These are phyloP conservation scores for Pulveroboletus sp. DNA, from an alignment of 768 basidiomycete genomes.

Conservation along the genomic window DNA sequence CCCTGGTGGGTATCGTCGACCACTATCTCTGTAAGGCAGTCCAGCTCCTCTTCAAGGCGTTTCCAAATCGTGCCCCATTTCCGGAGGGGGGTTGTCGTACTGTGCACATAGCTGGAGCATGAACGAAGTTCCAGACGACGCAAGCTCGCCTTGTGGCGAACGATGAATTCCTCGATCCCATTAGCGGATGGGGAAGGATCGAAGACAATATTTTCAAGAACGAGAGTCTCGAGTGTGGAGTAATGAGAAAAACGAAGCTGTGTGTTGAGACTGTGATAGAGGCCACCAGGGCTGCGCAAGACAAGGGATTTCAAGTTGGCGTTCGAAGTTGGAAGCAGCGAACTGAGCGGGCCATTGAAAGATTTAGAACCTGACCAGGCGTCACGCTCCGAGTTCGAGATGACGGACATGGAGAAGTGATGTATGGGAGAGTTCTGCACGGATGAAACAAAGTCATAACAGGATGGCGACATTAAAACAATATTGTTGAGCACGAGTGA, in stretches of 20 bases:
- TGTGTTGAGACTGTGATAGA: slow-evolving; percentile 25
- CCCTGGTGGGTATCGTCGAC: slow-evolving; percentile 12
- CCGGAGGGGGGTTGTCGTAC: slow-evolving; percentile 12
- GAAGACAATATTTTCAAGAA: slow-evolving; percentile 29
- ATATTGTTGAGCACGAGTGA: slow-evolving; percentile 26
- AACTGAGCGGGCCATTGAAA: slow-evolving; percentile 22
- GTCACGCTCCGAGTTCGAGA: slow-evolving; percentile 29
- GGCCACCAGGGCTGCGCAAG: slow-evolving; percentile 26
- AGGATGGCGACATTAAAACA: slow-evolving; percentile 19
- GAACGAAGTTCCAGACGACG: slow-evolving; percentile 22
- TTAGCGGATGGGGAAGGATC: slow-evolving; percentile 17
- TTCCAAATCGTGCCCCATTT: slow-evolving; percentile 28
- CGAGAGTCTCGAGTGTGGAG: slow-evolving; percentile 24
- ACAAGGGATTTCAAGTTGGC: slow-evolving; percentile 18
- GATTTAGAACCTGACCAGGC: slow-evolving; percentile 30
- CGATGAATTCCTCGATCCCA: slow-evolving; percentile 29
- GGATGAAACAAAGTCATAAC: slow-evolving; percentile 27
- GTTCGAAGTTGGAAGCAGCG: slow-evolving; percentile 23
- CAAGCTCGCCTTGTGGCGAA: slow-evolving; percentile 27
- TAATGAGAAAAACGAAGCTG: slow-evolving; percentile 20
- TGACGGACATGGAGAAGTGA: slow-evolving; percentile 28
- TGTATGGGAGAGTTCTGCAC: slow-evolving; percentile 24
- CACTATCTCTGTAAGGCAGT: slow-evolving; percentile 21
- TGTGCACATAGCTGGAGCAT: slow-evolving; percentile 25
- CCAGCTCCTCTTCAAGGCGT: slow-evolving; percentile 19